Percentiles rank a stretch among this genome's conserved stretches.
phyloP scores from a whole-genome alignment of 192 early-diverging fungal species.

The Coemansia biformis region DNA sequence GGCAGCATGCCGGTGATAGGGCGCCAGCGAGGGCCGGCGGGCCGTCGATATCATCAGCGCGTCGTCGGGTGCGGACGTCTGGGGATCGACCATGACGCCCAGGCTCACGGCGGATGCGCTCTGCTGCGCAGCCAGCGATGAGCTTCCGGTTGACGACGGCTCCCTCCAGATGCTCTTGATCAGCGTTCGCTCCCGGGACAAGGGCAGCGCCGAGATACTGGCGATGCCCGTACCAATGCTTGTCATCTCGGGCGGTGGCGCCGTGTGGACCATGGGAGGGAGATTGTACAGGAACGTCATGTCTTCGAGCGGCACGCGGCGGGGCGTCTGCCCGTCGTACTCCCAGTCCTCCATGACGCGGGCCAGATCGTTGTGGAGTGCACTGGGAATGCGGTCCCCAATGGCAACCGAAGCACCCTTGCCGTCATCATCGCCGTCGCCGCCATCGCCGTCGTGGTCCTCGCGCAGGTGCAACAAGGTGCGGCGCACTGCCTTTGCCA shows the following conservation, averaged over 20 bases:
- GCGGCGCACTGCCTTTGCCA: conserved; percentile 36
- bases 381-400: conserved; percentile 25
- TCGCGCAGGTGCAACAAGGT: conserved; percentile 29
- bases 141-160: not conserved
- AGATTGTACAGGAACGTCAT: conserved; percentile 47
- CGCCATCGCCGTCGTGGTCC: conserved; percentile 1
- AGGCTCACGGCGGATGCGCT: not conserved
- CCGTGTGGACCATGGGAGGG: conserved; percentile 9
- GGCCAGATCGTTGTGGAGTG: conserved; percentile 21
- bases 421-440: conserved; percentile 2
- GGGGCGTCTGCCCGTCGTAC: conserved; percentile 29
- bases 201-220: conserved; percentile 25
- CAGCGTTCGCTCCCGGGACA: conserved; percentile 23
- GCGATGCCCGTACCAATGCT: conserved; percentile 44
- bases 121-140: not conserved
- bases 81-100: not conserved
- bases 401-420: conserved; percentile 4
- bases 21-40: conserved; percentile 8
- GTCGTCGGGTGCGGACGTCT: conserved; percentile 1
- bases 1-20: conserved; percentile 1
- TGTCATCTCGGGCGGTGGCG: conserved; percentile 28
- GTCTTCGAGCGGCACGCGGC: conserved; percentile 31
- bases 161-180: conserved; percentile 30
- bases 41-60: conserved; percentile 15
- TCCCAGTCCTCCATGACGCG: conserved; percentile 44